Percentiles rank a stretch among this genome's conserved stretches.
Evolutionary conservation across 2,329 filamentous ascomycete species (phyloP).

Genomic region (Monosporascus cannonballus): DNA sequence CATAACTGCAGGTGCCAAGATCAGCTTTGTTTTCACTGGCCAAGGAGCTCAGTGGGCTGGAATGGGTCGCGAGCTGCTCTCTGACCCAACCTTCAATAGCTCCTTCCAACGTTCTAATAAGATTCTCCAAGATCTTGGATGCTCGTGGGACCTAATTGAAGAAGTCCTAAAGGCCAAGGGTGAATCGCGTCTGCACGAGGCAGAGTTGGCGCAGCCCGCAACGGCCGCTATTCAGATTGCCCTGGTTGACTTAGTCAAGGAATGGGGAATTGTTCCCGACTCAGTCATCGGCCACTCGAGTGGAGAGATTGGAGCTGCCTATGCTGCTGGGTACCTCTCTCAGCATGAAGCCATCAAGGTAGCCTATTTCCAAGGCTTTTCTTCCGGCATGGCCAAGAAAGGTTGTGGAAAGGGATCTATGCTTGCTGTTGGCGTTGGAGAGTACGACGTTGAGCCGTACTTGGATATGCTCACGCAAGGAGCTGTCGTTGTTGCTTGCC

Average conservation of each 20-base stretch:
- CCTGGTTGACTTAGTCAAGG: not conserved
- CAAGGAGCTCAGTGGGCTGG: slow-evolving; percentile 17
- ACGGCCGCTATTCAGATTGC: slow-evolving; percentile 4
- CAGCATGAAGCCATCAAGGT: not conserved
- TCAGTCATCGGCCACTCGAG: slow-evolving; percentile 3
- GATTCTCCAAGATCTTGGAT: slow-evolving; percentile 6
- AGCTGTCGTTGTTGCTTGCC: slow-evolving; percentile 14
- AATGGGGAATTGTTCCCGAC: not conserved
- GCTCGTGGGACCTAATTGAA: slow-evolving; percentile 12
- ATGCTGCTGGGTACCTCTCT: slow-evolving; percentile 1
- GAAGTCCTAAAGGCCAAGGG: slow-evolving; percentile 15
- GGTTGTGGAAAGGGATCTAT: slow-evolving; percentile 11
- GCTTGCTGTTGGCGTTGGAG: slow-evolving; percentile 15
- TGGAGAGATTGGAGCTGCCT: slow-evolving; percentile 7
- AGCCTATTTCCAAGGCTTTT: slow-evolving; percentile 3
- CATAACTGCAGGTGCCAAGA: not conserved
- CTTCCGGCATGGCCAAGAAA: not conserved
- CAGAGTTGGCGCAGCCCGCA: slow-evolving; percentile 3
- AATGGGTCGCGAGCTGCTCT: slow-evolving; percentile 15
- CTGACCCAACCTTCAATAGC: slow-evolving; percentile 11
- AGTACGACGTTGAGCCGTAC: slow-evolving; percentile 6
- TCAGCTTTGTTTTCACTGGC: slow-evolving; percentile 22
- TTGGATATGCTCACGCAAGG: slow-evolving; percentile 8
- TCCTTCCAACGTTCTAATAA: slow-evolving; percentile 3
- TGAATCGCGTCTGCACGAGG: slow-evolving; percentile 1